Evolutionary conservation across 345 rosid genomes (phyloP), one percentile per base, ranked within the genome.

Genomic region (Lepidium africanum): DNA sequence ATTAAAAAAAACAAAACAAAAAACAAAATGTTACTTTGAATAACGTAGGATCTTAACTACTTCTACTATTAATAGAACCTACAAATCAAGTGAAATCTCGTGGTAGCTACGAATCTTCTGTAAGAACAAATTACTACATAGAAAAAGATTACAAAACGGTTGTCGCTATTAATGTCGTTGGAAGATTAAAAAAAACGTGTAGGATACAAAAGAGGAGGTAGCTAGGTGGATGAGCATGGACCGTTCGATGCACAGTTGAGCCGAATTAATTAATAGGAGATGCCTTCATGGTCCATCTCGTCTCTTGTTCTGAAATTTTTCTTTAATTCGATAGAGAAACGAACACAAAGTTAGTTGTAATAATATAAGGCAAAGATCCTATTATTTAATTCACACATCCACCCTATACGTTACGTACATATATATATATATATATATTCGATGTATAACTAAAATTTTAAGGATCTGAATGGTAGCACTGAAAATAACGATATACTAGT

Each of bases 201-300:
- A 41, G 9, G 67, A 51, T 67, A n/a, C 40, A 50, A 27, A 51
- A 60, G 63, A 37, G 43, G 19, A 27, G 39, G 67, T 19, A n/a
- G 46, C 15, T 6, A 36, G 32, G 59, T n/a, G 59, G 47, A 13
- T 46, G 2, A 60, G 42, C 21, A 10, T 60, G 53, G 59, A 61
- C 52, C 74, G 69, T 74, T 61, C 64, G 74, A 62, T 67, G 52
- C 5, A 67, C 52, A 62, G 78, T 55, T 68, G 73, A 74, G 46
- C 36, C 17, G 46, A 17, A 68, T 27, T 39, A 46, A 74, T 67
- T 19, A n/a, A 61, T 68, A 47, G 14, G 2, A 51, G 43, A 57
- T 58, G 45, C 11, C 46, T 46, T 52, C 53, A 59, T 59, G 78
- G 74, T 68, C 69, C 68, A 68, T 39, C 5, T 30, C 33, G 33